Evolutionary conservation across 805 yeast genomes (phyloP), one percentile per base, ranked within the genome.

Genomic region (Candida orba): DNA sequence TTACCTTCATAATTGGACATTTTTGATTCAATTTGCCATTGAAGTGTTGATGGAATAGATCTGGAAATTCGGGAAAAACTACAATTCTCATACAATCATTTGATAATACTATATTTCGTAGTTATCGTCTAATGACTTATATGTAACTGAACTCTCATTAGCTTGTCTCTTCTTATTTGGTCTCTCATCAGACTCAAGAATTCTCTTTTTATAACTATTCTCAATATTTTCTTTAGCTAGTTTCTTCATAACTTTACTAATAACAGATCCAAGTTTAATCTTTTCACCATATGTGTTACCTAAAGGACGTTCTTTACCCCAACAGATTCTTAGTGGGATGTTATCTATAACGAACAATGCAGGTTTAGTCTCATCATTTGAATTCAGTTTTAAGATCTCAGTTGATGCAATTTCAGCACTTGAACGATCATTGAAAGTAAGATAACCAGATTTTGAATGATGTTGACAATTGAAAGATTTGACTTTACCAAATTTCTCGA

Each of bases 371-470:
- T 32, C 42, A 9, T 36, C 36, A 24, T 43, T 37, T 3, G 18
- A 33, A 8, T 32, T 27, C 15, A 22, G 30, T 36, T 37, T 49
- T 14, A 36, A 36, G 7, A 51, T 41, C 1, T 73, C 64, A 2
- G 60, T 53, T 4, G 68, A 67, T 17, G 55, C 56, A 1, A 14
- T 14, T 41, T 78, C 81, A 1, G 91, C 90, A 3, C 68, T 63
- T 3, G 56, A 49, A 38, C 83, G 60, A 4, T 67, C 64, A 5
- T 59, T 52, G 53, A 77, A 84, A n/a, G 73, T 69, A 3, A 84
- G 64, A 55, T 68, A 84, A 6, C 86, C 95, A 56, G 83, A 75
- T 43, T 73, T 66, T 2, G 89, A 81, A 22, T 67, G 63, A 49
- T 80, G 86, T 33, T 76, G 70, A 20, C 81, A 59, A 10, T 69